These are phyloP conservation scores for Colletotrichum euphorbiae DNA, from an alignment of 2,329 filamentous ascomycete species.

Conservation along the genomic window DNA sequence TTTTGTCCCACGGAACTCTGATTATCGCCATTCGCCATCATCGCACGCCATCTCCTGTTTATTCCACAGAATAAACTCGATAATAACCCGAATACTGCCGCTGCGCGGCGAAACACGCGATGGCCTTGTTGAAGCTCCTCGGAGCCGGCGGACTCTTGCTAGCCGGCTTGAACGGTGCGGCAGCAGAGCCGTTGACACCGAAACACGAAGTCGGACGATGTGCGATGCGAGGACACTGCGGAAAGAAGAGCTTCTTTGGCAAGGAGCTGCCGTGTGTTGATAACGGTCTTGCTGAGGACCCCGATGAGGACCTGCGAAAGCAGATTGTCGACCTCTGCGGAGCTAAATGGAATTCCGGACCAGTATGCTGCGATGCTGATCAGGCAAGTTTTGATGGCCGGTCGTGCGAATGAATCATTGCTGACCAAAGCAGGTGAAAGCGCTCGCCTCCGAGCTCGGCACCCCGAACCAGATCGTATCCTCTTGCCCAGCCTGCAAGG, in stretches of 20 bases:
- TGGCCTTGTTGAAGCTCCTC: constrained; percentile 43
- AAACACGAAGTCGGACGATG: constrained; percentile 90
- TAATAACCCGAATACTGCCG: constrained; percentile 20
- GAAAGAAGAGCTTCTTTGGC: constrained; percentile 90
- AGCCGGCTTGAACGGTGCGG: constrained; percentile 42
- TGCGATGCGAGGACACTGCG: constrained; percentile 91
- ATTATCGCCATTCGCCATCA: not conserved
- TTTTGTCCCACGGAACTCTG: not conserved
- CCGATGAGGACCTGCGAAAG: constrained; percentile 76
- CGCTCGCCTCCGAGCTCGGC: constrained; percentile 85
- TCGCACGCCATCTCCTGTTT: not conserved
- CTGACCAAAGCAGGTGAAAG: constrained; percentile 70
- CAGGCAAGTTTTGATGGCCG: constrained; percentile 66
- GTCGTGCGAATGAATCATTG: not conserved
- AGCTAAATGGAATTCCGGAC: constrained; percentile 82
- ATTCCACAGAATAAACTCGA: not conserved
- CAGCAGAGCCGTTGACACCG: constrained; percentile 54
- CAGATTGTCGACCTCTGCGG: constrained; percentile 90
- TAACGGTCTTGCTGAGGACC: constrained; percentile 83
- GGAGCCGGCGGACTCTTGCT: constrained; percentile 49
- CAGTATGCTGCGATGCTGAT: constrained; percentile 85
- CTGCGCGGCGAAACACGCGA: constrained; percentile 34
- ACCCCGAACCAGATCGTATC: constrained; percentile 90
- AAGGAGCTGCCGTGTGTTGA: constrained; percentile 92
- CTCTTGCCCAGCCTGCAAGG: constrained; percentile 95